Percentiles rank a stretch among this genome's conserved stretches.
These are phyloP conservation scores for Eutrema heterophyllum DNA, from an alignment of 345 rosid genomes.

Conservation along the genomic window DNA sequence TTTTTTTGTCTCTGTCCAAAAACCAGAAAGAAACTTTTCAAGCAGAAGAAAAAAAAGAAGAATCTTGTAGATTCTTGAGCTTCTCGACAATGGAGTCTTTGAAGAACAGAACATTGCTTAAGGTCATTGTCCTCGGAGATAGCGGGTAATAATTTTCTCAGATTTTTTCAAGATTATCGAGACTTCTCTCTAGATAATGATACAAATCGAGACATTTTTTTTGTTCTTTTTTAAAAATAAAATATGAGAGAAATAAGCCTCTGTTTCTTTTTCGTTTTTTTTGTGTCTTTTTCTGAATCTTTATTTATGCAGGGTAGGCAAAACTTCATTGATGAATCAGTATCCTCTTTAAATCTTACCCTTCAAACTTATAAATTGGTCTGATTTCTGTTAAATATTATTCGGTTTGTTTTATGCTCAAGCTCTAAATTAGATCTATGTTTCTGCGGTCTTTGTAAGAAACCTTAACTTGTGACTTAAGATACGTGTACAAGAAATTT, in stretches of 20 bases:
- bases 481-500: conserved; percentile 81
- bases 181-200: background rate
- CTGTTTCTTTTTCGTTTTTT: background rate
- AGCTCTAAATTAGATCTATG: background rate
- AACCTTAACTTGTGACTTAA: conserved; percentile 32
- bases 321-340: conserved; percentile 91
- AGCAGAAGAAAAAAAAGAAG: background rate
- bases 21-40: conserved; percentile 19
- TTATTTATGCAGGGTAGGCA: conserved; percentile 67
- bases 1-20: conserved; percentile 18
- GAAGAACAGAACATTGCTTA: conserved; percentile 68
- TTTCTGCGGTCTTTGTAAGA: background rate
- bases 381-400: background rate
- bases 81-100: conserved; percentile 27
- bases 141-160: conserved; percentile 52
- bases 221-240: background rate
- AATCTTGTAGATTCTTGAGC: conserved; percentile 10
- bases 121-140: conserved; percentile 86
- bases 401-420: background rate
- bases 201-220: background rate
- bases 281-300: conserved; percentile 3
- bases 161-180: background rate
- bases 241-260: background rate
- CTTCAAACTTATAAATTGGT: background rate
- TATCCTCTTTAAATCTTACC: conserved; percentile 39